Evolutionary conservation across 1,284 basidiomycete genomes (phyloP), one percentile per base, ranked within the genome.

Genomic region (Mycosarcoma mackinlayi): DNA sequence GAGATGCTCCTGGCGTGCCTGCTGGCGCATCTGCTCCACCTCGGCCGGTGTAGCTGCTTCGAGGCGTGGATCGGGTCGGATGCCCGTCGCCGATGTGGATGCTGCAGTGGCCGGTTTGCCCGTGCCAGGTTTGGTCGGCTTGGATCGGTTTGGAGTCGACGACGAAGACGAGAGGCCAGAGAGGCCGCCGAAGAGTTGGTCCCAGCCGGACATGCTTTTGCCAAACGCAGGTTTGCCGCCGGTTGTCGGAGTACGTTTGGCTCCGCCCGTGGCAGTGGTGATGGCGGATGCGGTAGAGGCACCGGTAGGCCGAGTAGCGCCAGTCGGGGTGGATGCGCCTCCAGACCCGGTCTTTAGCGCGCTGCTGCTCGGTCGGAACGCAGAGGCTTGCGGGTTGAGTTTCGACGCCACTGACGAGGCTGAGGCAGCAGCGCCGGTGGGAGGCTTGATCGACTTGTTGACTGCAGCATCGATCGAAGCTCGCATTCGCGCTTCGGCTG

Each of bases 131-230:
- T 54, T 64, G 7, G 51, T 37, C 4, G 55, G 53, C 13, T 52
- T 48, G 3, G 48, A 27, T 24, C 46, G 39, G 35, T 40, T 46
- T 8, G 60, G 51, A 1, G 51, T 58, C 19, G 56, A 34, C 0
- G 56, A 18, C 14, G 61, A 23, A 10, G 61, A 48, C 13, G 62
- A 35, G 14, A 52, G 53, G 9, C 63, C 69, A 1, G 63, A 63
- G 5, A 66, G 23, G 27, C 46, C 42, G 34, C 69, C 69, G 28
- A 72, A 72, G 21, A 72, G 69, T 35, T 67, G 63, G 47, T 72
- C 69, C 69, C 69, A 72, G 19, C 63, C 59, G 3, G 39, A 56
- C 62, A 72, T 72, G 49, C 44, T 55, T 51, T 67, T 72, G n/a
- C 69, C 69, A 25, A 72, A 72, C 3, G 56, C 61, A 0, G 56